Evolutionary conservation across 257 asterid species (phyloP).

Genomic region (Leonotis leonurus): DNA sequence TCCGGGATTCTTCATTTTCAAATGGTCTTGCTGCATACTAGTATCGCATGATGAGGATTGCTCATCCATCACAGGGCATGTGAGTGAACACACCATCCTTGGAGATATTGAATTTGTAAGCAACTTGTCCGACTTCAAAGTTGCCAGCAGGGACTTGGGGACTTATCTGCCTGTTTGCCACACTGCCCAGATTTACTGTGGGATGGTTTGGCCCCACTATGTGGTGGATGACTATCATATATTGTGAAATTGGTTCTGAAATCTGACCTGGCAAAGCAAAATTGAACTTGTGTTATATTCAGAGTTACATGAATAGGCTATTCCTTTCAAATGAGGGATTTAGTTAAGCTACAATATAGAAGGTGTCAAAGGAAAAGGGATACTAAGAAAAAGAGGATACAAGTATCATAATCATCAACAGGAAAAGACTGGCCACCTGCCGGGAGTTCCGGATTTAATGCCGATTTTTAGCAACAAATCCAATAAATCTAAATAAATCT

Average conservation of each 20-base stretch:
- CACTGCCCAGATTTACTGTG: constrained; percentile 68
- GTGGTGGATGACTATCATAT: constrained; percentile 80
- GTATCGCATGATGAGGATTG: no score
- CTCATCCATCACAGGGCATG: no score
- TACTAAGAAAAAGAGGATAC: no score
- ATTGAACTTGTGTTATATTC: background rate
- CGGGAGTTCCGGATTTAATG: no score
- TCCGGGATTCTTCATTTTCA: constrained; percentile 24
- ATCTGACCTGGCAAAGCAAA: constrained; percentile 57
- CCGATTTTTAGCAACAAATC: no score
- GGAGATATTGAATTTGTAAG: constrained; percentile 78
- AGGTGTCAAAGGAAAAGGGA: no score
- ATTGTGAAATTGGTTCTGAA: constrained; percentile 87
- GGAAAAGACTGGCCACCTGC: no score
- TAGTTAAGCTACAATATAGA: no score
- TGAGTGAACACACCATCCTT: constrained; percentile 71
- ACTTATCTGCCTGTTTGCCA: constrained; percentile 78
- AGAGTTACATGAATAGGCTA: no score
- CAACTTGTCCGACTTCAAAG: constrained; percentile 72
- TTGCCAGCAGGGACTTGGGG: constrained; percentile 87
- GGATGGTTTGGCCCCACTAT: constrained; percentile 68
- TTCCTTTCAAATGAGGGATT: no score
- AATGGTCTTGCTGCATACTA: constrained; percentile 19
- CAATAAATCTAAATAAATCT: no score
- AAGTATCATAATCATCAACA: no score